Percentiles rank a stretch among this genome's conserved stretches.
phyloP scores from a whole-genome alignment of 73 alveolate species.

The Paramecium caudatum region DNA sequence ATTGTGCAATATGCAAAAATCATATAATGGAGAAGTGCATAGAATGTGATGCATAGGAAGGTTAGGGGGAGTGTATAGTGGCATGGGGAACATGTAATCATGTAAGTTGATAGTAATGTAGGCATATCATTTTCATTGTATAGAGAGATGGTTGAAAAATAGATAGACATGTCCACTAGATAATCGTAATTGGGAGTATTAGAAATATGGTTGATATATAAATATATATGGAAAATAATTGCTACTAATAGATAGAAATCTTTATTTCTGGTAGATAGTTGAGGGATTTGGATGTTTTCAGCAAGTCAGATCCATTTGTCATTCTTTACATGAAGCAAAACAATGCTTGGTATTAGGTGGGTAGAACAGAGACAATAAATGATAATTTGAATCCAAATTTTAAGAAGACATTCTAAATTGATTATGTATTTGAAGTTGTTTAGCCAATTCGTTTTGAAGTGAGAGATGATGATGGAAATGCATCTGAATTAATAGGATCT shows the following conservation, averaged over 20 bases:
- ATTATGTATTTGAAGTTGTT: slow-evolving; percentile 72
- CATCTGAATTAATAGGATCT: slow-evolving; percentile 76
- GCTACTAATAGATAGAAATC: slow-evolving; percentile 69
- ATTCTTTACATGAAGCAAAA: slow-evolving; percentile 60
- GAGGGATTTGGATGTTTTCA: slow-evolving; percentile 78
- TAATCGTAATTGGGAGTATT: slow-evolving; percentile 74
- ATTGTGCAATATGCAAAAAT: slow-evolving; percentile 98
- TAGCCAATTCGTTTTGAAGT: slow-evolving; percentile 61
- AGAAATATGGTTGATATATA: slow-evolving; percentile 71
- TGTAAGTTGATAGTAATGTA: slow-evolving; percentile 3
- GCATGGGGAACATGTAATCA: slow-evolving; percentile 99
- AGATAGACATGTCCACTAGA: slow-evolving; percentile 85
- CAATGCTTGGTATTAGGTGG: slow-evolving; percentile 68
- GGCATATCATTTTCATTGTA: slow-evolving; percentile 98
- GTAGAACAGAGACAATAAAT: slow-evolving; percentile 76
- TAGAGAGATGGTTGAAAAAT: slow-evolving; percentile 98
- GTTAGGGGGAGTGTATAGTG: slow-evolving; percentile 95
- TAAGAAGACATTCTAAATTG: slow-evolving; percentile 50
- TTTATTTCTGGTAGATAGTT: slow-evolving; percentile 80
- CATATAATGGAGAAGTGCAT: slow-evolving; percentile 86
- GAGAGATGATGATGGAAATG: slow-evolving; percentile 72
- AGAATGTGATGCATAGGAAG: slow-evolving; percentile 97
- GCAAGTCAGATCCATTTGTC: slow-evolving; percentile 80
- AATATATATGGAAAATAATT: neutral
- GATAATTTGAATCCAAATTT: slow-evolving; percentile 86